Base-by-base conservation (phyloP, 768 basidiomycete species). In the Daedalea quercina region DNA sequence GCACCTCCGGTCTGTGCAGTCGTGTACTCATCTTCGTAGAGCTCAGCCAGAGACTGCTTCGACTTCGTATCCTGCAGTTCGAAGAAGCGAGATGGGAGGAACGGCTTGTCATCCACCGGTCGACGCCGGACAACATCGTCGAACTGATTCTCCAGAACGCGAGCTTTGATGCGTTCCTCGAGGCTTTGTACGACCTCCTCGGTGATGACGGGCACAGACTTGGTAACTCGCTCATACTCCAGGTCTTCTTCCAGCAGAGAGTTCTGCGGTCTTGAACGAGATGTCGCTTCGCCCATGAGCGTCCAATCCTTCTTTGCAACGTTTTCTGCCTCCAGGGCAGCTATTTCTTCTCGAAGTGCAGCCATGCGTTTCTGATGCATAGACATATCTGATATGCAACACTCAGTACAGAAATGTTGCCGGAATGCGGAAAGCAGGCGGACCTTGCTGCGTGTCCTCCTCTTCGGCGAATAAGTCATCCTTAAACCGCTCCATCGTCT, bases 11-110 rank as follows among this genome's bases (percentile, higher is more conserved):
- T 70, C 57, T 84, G 80, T 33, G 80, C 79, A 6, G 85, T 82
- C 35, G 84, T 75, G 67, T 87, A 99, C 53, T 94, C 94, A 44
- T 89, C 85, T 65, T 96, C 96, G 69, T 98, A 98, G 37, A 99
- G 90, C 70, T 98, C 89, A 13, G 94, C 94, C 44, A 99, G 79
- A 0, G 90, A 94, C 65, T 91, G 87, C 3, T 81, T 75, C 8
- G 90, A 94, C 65, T 94, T 90, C 3, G 81, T 84, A 62, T 95
- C 94, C 65, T 92, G 84, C 9, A 97, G 72, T 64, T 97, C 94
- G 54, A 96, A 82, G 52, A 90, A 74, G 28, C 87, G 82, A 0
- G 93, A 96, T 0, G 95, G 92, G 0, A 98, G 73, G 76, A 94
- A 97, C 0, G 94, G 84, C 57, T 87, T 90, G 58, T 93, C 84